A percentile compares a stretch with the other conserved stretches of the same genome.
These are phyloP conservation scores for Neonothopanus nambi DNA, from an alignment of 1,284 basidiomycete genomes.

Conservation along the genomic window DNA sequence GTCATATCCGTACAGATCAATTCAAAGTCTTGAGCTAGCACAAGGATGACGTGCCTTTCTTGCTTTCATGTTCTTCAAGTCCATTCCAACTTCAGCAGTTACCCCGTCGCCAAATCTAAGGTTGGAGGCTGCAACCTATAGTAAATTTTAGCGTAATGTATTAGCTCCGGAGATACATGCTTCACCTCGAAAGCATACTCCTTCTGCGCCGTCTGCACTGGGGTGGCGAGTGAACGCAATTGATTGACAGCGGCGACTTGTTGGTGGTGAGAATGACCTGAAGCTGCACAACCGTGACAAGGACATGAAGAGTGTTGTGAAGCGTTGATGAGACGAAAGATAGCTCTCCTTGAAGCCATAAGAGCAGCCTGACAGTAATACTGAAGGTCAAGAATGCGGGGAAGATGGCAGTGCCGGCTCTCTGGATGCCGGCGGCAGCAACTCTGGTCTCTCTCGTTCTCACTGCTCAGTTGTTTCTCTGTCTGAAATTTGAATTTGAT, in stretches of 20 bases:
- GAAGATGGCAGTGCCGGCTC: neutral
- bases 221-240: constrained; percentile 80
- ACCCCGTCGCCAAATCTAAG: constrained; percentile 89
- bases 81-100: constrained; percentile 91
- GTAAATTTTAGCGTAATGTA: constrained; percentile 13
- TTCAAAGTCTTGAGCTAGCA: neutral
- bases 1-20: too few relatives aligned
- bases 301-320: constrained; percentile 75
- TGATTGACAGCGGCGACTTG: constrained; percentile 57
- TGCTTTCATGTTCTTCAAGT: constrained; percentile 88
- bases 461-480: too few relatives aligned
- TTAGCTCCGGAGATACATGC: neutral
- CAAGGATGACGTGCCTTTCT: constrained; percentile 54
- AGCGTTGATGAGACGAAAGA: constrained; percentile 69
- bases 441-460: too few relatives aligned
- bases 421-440: neutral
- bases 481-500: too few relatives aligned
- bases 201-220: constrained; percentile 75
- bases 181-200: constrained; percentile 95
- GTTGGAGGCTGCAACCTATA: constrained; percentile 87
- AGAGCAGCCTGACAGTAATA: too few relatives aligned
- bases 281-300: constrained; percentile 65
- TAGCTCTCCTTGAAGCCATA: constrained; percentile 62
- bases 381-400: neutral
- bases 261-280: constrained; percentile 36